Conservation (phyloP, 495 filamentous ascomycete genomes). For the Aspergillus homomorphus region DNA sequence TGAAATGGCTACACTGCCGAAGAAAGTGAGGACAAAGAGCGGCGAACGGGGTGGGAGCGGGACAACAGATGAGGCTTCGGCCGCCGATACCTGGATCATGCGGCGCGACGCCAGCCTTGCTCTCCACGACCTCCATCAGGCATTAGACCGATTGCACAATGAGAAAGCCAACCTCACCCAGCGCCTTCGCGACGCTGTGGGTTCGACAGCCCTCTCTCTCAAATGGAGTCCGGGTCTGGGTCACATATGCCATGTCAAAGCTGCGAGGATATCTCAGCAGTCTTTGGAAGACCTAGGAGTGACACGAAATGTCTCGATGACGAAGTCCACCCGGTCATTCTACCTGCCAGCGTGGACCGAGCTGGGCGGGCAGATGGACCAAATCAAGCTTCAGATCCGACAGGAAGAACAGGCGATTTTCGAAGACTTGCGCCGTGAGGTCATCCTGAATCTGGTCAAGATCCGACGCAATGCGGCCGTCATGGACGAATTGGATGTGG, state of each 20-base stretch:
- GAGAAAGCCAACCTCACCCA: slow-evolving; percentile 60
- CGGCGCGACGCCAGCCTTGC: slow-evolving; percentile 62
- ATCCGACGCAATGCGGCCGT: slow-evolving; percentile 84
- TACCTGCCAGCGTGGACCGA: slow-evolving; percentile 79
- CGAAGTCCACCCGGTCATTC: slow-evolving; percentile 81
- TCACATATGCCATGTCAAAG: slow-evolving; percentile 88
- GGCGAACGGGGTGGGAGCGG: slow-evolving; percentile 21
- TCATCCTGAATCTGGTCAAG: slow-evolving; percentile 73
- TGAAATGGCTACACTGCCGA: slow-evolving; percentile 44
- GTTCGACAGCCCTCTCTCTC: slow-evolving; percentile 64
- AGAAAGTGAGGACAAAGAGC: slow-evolving; percentile 39
- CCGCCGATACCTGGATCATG: slow-evolving; percentile 80
- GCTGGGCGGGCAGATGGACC: slow-evolving; percentile 72
- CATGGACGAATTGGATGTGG: slow-evolving; percentile 88
- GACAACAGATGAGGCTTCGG: slow-evolving; percentile 29
- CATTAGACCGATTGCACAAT: slow-evolving; percentile 54
- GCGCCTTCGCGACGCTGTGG: slow-evolving; percentile 53
- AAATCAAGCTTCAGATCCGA: slow-evolving; percentile 68
- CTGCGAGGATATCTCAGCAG: slow-evolving; percentile 59
- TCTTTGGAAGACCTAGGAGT: slow-evolving; percentile 41
- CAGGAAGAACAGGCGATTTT: slow-evolving; percentile 78
- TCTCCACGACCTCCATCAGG: slow-evolving; percentile 63
- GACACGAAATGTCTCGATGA: slow-evolving; percentile 66
- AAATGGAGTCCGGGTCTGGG: slow-evolving; percentile 81
- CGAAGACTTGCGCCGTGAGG: slow-evolving; percentile 62